Evolutionary conservation across 2,329 filamentous ascomycete genomes (phyloP), one percentile per base, ranked within the genome.

Genomic region (Fulvia fulva): DNA sequence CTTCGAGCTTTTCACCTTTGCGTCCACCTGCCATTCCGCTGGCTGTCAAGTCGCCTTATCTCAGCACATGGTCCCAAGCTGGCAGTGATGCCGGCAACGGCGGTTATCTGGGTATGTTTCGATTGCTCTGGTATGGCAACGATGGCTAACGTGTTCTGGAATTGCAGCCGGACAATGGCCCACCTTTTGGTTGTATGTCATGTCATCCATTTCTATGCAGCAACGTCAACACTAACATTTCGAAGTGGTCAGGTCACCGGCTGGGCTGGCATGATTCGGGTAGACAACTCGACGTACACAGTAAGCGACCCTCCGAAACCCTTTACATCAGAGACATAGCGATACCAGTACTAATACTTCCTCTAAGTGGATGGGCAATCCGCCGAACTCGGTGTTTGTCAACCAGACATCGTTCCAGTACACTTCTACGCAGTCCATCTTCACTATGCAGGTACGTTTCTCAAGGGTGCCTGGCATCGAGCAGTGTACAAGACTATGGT

Each of bases 1-100:
- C 61, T 6, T 87, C 85, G 7, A 83, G 77, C 2, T 89, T 88
- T 68, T 79, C 75, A 34, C 87, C 87, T 28, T 81, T 83, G 30
- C 79, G 85, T 2, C 86, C 87, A 46, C 87, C 87, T 19, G 81
- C 87, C 1, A 78, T 88, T 32, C 88, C 89, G n/a, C 74, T 92
- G 37, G 87, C 88, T 49, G 89, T 91, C 44, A 85, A 84, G 61
- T 87, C 85, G 14, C 89, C 89, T 0, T 92, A 91, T 64, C 73
- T 91, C 23, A 90, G 83, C 68, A 82, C 84, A 22, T 90, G 87
- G 86, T 77, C 88, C 37, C 75, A 83, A 57, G 68, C 81, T 9
- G 85, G 85, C 1, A 82, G 77, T 30, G 78, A 84, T 70, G 83
- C 81, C 22, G 81, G 82, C 12, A 83, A 86, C 67, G 85, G 85